phyloP scores from a whole-genome alignment of 2,329 filamentous ascomycete genomes.

The Bipolaris cookei region DNA sequence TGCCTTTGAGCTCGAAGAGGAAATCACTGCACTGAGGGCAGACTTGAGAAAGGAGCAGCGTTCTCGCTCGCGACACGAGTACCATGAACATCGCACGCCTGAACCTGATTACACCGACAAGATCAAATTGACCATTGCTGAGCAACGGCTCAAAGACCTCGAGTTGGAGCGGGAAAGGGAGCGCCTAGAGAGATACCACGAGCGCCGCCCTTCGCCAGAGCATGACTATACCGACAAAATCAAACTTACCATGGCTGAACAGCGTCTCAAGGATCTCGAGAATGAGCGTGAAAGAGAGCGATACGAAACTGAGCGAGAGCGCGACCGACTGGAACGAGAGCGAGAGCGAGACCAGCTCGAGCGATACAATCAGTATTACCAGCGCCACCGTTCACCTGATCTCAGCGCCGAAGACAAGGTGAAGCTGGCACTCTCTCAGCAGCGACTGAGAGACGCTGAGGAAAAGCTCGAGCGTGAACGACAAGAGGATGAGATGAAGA shows the following conservation, averaged over 20 bases:
- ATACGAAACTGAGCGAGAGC: conserved; percentile 35
- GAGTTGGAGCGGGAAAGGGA: conserved; percentile 43
- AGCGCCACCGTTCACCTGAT: conserved; percentile 19
- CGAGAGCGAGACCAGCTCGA: conserved; percentile 32
- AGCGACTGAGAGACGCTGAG: conserved; percentile 46
- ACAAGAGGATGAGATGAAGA: conserved; percentile 43
- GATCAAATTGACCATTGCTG: conserved; percentile 45
- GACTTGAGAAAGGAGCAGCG: conserved; percentile 35
- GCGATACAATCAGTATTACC: not conserved
- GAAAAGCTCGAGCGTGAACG: conserved; percentile 45
- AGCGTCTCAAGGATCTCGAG: conserved; percentile 15
- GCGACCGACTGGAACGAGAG: conserved; percentile 41
- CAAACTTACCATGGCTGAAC: conserved; percentile 12
- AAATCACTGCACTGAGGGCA: conserved; percentile 40
- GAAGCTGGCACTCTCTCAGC: conserved; percentile 44
- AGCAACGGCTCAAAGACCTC: conserved; percentile 45
- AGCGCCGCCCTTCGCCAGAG: conserved; percentile 6
- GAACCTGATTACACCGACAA: conserved; percentile 24
- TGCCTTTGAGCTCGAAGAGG: conserved; percentile 46
- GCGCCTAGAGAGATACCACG: conserved; percentile 30
- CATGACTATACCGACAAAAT: conserved; percentile 12
- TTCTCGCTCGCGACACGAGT: conserved; percentile 34
- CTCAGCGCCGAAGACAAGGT: conserved; percentile 33
- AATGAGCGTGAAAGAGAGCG: conserved; percentile 12
- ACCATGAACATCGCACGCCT: conserved; percentile 30